phyloP scores from a whole-genome alignment of 1,139 yeast genomes.

The Saccharomyces hybrid region DNA sequence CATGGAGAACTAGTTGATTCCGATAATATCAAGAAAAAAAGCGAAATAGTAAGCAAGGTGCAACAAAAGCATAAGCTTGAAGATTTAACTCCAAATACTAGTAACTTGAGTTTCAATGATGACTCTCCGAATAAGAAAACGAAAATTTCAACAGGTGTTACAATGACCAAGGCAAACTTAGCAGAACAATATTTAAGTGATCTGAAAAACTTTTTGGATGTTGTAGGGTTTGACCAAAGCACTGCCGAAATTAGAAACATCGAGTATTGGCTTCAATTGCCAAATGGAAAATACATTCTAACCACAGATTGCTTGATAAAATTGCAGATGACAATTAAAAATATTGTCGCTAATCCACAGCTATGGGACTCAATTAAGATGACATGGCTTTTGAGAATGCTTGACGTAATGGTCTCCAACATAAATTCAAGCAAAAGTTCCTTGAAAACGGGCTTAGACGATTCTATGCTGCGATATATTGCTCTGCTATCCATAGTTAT shows the following conservation, averaged over 20 bases:
- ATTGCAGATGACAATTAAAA: constrained; percentile 17
- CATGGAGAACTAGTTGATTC: constrained; percentile 1
- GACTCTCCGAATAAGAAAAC: constrained; percentile 14
- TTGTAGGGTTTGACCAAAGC: constrained; percentile 8
- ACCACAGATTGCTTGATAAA: constrained; percentile 13
- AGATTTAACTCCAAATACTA: background rate
- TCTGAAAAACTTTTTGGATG: constrained; percentile 9
- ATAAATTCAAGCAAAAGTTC: constrained; percentile 8
- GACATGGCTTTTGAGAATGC: constrained; percentile 10
- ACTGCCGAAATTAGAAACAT: constrained; percentile 2
- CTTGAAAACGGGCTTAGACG: constrained; percentile 4
- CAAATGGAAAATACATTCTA: constrained; percentile 8
- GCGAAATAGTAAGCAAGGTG: background rate
- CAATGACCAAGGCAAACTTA: constrained; percentile 18
- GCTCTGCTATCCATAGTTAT: constrained; percentile 38
- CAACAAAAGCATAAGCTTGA: background rate
- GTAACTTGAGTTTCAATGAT: constrained; percentile 1
- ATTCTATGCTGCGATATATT: constrained; percentile 16
- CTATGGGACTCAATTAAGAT: constrained; percentile 10
- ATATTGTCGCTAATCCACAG: constrained; percentile 14
- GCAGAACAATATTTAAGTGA: constrained; percentile 20
- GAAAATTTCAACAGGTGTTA: constrained; percentile 15
- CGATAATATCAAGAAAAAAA: background rate
- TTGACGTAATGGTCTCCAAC: constrained; percentile 19
- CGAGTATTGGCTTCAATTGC: constrained; percentile 18